A percentile compares a stretch with the other conserved stretches of the same genome.
phyloP scores from a whole-genome alignment of 2,329 filamentous ascomycete genomes.

The Parascedosporium putredinis region DNA sequence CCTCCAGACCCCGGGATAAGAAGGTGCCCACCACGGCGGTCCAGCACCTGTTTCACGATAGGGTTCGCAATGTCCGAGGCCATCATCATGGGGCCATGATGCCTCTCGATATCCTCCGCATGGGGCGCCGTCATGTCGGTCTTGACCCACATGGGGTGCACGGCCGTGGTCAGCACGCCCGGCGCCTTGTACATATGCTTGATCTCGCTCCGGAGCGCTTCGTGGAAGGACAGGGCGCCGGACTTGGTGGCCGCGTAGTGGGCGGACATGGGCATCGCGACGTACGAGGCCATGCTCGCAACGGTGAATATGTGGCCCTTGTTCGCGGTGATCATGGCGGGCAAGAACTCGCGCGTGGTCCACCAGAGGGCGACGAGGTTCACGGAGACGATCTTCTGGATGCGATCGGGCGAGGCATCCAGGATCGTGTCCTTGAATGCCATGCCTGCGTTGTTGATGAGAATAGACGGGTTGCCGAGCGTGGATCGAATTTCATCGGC shows the following conservation, averaged over 20 bases:
- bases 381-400: conserved; percentile 60
- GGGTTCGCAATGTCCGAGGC: background rate
- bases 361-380: conserved; percentile 60
- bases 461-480: conserved; percentile 55
- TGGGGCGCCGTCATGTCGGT: background rate
- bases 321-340: conserved; percentile 49
- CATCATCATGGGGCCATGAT: background rate
- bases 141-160: conserved; percentile 35
- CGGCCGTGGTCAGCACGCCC: conserved; percentile 53
- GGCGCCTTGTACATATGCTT: conserved; percentile 50
- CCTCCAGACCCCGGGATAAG: background rate
- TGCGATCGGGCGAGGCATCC: conserved; percentile 42
- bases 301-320: conserved; percentile 68
- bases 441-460: conserved; percentile 65
- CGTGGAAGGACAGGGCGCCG: conserved; percentile 56
- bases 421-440: conserved; percentile 52
- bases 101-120: background rate
- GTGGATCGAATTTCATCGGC: conserved; percentile 41
- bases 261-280: conserved; percentile 51
- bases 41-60: background rate
- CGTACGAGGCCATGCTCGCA: conserved; percentile 52
- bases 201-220: conserved; percentile 51
- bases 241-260: conserved; percentile 61
- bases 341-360: conserved; percentile 57
- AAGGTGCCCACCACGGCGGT: background rate